Conservation (phyloP, 495 filamentous ascomycete species). For the Friedmanniomyces endolithicus region DNA sequence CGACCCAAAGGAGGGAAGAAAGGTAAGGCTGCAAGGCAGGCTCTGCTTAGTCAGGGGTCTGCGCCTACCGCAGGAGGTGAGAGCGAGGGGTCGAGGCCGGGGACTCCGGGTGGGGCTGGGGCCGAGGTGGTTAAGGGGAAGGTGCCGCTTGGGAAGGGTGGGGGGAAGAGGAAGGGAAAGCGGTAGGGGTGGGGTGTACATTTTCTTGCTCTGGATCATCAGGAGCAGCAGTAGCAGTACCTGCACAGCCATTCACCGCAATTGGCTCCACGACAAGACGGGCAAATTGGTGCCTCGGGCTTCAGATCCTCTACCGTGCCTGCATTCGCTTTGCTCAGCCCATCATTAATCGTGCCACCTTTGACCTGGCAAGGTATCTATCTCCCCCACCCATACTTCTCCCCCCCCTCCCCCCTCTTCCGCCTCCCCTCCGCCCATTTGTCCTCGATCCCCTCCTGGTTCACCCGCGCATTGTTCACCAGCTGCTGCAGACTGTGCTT, state of each 20-base stretch:
- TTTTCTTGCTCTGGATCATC: too few relatives aligned
- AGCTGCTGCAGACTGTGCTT: slow-evolving; percentile 82
- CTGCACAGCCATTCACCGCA: too few relatives aligned
- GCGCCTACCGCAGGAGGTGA: slow-evolving; percentile 29
- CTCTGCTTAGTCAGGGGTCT: slow-evolving; percentile 75
- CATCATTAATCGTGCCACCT: too few relatives aligned
- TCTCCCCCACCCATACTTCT: slow-evolving; percentile 62
- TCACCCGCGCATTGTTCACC: slow-evolving; percentile 63
- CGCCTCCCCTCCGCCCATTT: slow-evolving; percentile 64
- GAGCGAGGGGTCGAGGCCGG: slow-evolving; percentile 26
- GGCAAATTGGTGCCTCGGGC: too few relatives aligned
- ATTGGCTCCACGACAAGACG: too few relatives aligned
- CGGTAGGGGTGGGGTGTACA: not conserved
- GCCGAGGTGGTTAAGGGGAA: slow-evolving; percentile 20
- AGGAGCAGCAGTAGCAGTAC: too few relatives aligned
- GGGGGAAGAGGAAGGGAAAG: slow-evolving; percentile 35
- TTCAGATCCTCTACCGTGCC: too few relatives aligned
- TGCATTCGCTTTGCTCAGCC: too few relatives aligned
- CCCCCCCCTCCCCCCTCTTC: slow-evolving; percentile 66
- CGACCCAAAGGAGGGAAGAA: slow-evolving; percentile 83
- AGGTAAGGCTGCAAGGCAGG: slow-evolving; percentile 68
- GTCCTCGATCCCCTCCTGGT: slow-evolving; percentile 78
- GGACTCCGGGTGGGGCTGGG: slow-evolving; percentile 18
- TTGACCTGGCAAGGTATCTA: too few relatives aligned
- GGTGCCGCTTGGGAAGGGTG: slow-evolving; percentile 20